phyloP scores from a whole-genome alignment of 495 filamentous ascomycete genomes.

The Daldinia vernicosa region DNA sequence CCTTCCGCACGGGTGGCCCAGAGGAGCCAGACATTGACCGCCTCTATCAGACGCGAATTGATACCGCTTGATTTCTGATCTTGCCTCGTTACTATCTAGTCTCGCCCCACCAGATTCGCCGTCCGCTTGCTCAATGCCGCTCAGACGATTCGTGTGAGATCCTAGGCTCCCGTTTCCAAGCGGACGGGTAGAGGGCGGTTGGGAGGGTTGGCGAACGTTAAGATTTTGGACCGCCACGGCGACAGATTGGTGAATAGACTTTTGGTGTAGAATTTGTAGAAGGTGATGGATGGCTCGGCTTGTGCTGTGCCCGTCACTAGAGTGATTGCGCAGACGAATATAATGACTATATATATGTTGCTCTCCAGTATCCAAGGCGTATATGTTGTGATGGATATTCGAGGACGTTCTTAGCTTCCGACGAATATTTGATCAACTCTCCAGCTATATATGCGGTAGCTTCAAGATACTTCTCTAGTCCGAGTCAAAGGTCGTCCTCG shows the following conservation, averaged over 20 bases:
- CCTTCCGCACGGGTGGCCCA: slow-evolving; percentile 60
- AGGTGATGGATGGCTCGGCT: slow-evolving; percentile 5
- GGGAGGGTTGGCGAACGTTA: slow-evolving; percentile 29
- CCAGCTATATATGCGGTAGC: slow-evolving; percentile 29
- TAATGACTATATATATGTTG: slow-evolving; percentile 19
- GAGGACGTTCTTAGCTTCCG: slow-evolving; percentile 7
- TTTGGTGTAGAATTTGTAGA: slow-evolving; percentile 18
- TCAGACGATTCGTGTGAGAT: slow-evolving; percentile 34
- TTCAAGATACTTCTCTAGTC: slow-evolving; percentile 27
- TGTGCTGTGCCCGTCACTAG: slow-evolving; percentile 9
- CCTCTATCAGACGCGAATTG: slow-evolving; percentile 43
- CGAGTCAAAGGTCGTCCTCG: slow-evolving; percentile 33
- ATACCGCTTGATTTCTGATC: slow-evolving; percentile 41
- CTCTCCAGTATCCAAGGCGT: slow-evolving; percentile 20
- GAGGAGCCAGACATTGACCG: slow-evolving; percentile 64
- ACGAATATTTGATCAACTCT: slow-evolving; percentile 20
- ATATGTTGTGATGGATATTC: slow-evolving; percentile 20
- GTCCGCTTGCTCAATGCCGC: slow-evolving; percentile 38
- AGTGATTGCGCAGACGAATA: slow-evolving; percentile 20
- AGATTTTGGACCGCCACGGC: slow-evolving; percentile 44
- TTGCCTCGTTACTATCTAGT: slow-evolving; percentile 46
- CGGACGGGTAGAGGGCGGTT: slow-evolving; percentile 34
- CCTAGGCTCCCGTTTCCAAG: slow-evolving; percentile 36
- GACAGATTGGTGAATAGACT: slow-evolving; percentile 29
- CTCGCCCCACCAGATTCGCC: slow-evolving; percentile 46